These are phyloP conservation scores for Septoria petroselini DNA, from an alignment of 2,329 filamentous ascomycete genomes.

Conservation along the genomic window DNA sequence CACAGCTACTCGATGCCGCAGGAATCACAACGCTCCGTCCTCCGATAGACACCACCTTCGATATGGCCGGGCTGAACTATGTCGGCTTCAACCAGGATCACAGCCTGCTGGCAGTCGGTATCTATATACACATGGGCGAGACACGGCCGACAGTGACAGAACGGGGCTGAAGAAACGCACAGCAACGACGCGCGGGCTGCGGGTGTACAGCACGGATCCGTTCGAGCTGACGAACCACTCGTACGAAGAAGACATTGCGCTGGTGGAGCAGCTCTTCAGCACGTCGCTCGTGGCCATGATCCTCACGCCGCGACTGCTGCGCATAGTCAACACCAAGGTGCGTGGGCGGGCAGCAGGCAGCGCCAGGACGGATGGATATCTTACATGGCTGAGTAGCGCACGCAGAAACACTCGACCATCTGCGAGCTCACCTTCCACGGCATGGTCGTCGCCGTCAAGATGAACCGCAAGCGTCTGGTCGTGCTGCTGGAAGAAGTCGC, in stretches of 20 bases:
- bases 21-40: too few relatives aligned
- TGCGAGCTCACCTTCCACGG: constrained; percentile 98
- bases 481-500: constrained; percentile 95
- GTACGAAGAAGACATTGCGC: constrained; percentile 83
- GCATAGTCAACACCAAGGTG: constrained; percentile 97
- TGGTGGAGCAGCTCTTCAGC: constrained; percentile 98
- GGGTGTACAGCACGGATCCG: constrained; percentile 93
- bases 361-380: constrained; percentile 14
- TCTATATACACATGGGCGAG: constrained; percentile 34
- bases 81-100: constrained; percentile 99
- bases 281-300: constrained; percentile 94
- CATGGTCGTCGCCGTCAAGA: constrained; percentile 86
- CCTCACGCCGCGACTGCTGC: constrained; percentile 82
- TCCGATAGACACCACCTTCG: constrained; percentile 1
- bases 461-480: constrained; percentile 90
- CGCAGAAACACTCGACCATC: constrained; percentile 73
- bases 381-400: constrained; percentile 25
- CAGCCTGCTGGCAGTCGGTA: constrained; percentile 92
- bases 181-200: constrained; percentile 92
- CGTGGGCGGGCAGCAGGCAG: constrained; percentile 28
- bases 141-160: constrained; percentile 6
- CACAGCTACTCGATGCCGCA: too few relatives aligned
- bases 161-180: constrained; percentile 15
- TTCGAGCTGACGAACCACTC: constrained; percentile 94
- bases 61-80: constrained; percentile 70